Conservation (phyloP, 73 alveolate genomes). For the Paramecium bursaria region DNA sequence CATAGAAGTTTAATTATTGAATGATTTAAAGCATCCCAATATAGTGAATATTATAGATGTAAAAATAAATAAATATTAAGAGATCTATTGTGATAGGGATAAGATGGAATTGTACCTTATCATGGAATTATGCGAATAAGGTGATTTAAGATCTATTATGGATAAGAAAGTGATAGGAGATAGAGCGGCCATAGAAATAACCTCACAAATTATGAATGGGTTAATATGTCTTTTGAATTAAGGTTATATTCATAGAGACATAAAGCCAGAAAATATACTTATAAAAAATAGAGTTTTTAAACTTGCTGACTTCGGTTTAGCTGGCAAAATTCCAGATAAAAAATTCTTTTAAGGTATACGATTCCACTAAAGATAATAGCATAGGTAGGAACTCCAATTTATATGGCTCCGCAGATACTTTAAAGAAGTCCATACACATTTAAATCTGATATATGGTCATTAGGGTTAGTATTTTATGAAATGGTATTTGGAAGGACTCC, state of each 20-base stretch:
- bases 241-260: constrained; percentile 47
- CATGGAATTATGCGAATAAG: constrained; percentile 48
- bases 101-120: constrained; percentile 10
- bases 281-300: constrained; percentile 1
- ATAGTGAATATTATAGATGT: too few species aligned
- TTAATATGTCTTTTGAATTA: background rate
- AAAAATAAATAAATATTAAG: too few species aligned
- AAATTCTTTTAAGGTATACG: constrained; percentile 1
- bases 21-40: too few species aligned
- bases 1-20: too few species aligned
- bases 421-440: constrained; percentile 24
- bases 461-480: constrained; percentile 54
- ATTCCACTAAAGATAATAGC: background rate
- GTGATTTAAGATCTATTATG: constrained; percentile 20
- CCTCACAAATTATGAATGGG: background rate
- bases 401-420: constrained; percentile 57
- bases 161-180: constrained; percentile 3
- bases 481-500: constrained; percentile 74
- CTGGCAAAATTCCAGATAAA: constrained; percentile 30
- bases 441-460: constrained; percentile 63
- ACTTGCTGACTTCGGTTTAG: constrained; percentile 46
- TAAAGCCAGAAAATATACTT: constrained; percentile 54
- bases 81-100: too few species aligned
- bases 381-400: constrained; percentile 55
- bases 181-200: background rate